phyloP scores from a whole-genome alignment of 1,139 yeast species.

The Blastobotrys persicus region DNA sequence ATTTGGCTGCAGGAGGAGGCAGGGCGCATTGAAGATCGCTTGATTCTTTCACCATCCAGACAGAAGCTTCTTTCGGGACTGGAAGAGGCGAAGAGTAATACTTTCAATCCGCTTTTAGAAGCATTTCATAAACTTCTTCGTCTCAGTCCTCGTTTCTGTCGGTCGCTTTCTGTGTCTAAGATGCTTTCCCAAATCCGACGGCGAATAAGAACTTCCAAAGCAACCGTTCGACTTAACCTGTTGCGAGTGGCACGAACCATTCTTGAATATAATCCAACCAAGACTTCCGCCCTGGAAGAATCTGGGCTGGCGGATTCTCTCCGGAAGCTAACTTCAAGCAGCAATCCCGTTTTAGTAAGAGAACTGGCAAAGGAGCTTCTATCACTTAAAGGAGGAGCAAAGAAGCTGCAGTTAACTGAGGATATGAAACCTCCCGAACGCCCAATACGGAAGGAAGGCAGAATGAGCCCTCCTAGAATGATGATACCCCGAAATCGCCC shows the following conservation, averaged over 20 bases:
- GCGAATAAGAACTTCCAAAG: conserved; percentile 16
- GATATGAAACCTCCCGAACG: neutral
- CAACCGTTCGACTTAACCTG: conserved; percentile 18
- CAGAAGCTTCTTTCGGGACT: conserved; percentile 16
- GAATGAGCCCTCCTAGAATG: conserved; percentile 7
- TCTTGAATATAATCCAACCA: conserved; percentile 13
- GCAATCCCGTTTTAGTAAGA: conserved; percentile 22
- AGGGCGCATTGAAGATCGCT: conserved; percentile 28
- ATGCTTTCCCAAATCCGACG: conserved; percentile 13
- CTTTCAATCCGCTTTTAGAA: conserved; percentile 19
- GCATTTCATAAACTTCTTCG: conserved; percentile 19
- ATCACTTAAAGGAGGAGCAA: conserved; percentile 1
- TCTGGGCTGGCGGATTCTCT: conserved; percentile 16
- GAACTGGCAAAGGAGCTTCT: conserved; percentile 24
- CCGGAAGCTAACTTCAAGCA: conserved; percentile 10
- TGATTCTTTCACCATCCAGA: conserved; percentile 14
- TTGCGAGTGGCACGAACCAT: conserved; percentile 16
- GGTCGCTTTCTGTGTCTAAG: conserved; percentile 15
- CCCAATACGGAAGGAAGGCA: neutral
- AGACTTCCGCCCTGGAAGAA: conserved; percentile 14
- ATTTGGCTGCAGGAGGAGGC: conserved; percentile 39
- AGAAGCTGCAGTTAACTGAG: neutral
- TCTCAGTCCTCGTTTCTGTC: conserved; percentile 18
- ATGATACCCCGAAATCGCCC: conserved; percentile 1
- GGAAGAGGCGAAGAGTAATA: conserved; percentile 16